phyloP scores from a whole-genome alignment of 768 basidiomycete genomes.

The Brasilioporus rufonigricans region DNA sequence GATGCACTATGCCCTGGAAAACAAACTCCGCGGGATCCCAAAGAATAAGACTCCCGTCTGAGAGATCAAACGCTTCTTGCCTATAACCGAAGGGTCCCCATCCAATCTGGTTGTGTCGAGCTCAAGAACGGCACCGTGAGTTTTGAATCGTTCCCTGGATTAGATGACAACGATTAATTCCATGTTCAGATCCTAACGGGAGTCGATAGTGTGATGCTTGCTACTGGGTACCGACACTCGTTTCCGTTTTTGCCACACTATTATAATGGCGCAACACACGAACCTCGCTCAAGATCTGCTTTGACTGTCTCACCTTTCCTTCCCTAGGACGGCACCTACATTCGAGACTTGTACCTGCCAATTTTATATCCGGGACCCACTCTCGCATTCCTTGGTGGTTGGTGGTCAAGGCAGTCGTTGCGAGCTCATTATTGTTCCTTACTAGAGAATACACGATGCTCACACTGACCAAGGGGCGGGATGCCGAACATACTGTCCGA shows the following conservation, averaged over 20 bases:
- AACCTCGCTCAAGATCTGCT: neutral
- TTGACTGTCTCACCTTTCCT: no score
- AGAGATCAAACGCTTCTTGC: slow-evolving; percentile 11
- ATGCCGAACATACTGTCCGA: no score
- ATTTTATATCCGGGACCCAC: slow-evolving; percentile 14
- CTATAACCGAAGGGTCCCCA: slow-evolving; percentile 2
- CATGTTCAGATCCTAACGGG: neutral
- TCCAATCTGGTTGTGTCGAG: slow-evolving; percentile 17
- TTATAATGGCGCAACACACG: slow-evolving; percentile 8
- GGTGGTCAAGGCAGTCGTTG: neutral
- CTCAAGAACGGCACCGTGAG: slow-evolving; percentile 13
- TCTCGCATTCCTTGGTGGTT: slow-evolving; percentile 9
- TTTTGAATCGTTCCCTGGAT: no score
- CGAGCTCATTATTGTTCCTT: no score
- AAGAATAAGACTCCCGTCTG: slow-evolving; percentile 9
- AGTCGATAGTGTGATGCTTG: slow-evolving; percentile 10
- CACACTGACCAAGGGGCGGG: no score
- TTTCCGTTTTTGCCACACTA: slow-evolving; percentile 18
- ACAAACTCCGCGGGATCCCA: slow-evolving; percentile 1
- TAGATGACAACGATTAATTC: no score
- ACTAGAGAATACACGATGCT: no score
- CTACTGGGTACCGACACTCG: slow-evolving; percentile 12
- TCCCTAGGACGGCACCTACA: neutral
- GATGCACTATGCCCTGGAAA: neutral
- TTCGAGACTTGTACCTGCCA: slow-evolving; percentile 16